Conservation (phyloP, 2,329 filamentous ascomycete genomes). For the Penicillium sp. region DNA sequence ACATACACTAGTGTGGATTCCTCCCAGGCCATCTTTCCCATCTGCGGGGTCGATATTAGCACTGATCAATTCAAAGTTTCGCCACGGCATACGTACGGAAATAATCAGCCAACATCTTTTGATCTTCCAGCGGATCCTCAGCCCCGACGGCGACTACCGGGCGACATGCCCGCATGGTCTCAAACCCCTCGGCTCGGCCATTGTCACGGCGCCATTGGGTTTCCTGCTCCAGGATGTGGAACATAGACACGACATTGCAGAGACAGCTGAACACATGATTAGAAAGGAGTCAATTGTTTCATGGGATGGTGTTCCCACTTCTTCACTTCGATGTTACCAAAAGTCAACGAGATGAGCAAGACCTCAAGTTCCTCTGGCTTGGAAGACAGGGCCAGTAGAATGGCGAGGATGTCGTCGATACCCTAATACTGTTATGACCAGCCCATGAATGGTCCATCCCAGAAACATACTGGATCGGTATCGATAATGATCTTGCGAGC, state of each 20-base stretch:
- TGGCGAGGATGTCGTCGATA: slow-evolving; percentile 83
- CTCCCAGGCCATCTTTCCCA: slow-evolving; percentile 68
- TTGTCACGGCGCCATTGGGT: slow-evolving; percentile 70
- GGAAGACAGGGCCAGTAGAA: slow-evolving; percentile 78
- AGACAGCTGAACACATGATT: slow-evolving; percentile 57
- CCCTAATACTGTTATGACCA: slow-evolving; percentile 43
- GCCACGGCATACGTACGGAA: slow-evolving; percentile 60
- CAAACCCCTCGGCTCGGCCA: slow-evolving; percentile 64
- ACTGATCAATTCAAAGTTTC: neutral
- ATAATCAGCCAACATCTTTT: slow-evolving; percentile 72
- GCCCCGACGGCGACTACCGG: slow-evolving; percentile 83
- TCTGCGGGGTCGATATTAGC: slow-evolving; percentile 45
- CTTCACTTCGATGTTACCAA: slow-evolving; percentile 84
- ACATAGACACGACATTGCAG: slow-evolving; percentile 80
- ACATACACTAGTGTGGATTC: slow-evolving; percentile 56
- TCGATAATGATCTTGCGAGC: slow-evolving; percentile 82
- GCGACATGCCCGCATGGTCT: slow-evolving; percentile 63
- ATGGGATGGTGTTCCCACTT: slow-evolving; percentile 51
- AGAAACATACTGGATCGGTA: slow-evolving; percentile 68
- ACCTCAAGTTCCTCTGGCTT: slow-evolving; percentile 80
- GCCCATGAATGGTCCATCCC: neutral
- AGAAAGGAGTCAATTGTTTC: neutral
- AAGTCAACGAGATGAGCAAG: slow-evolving; percentile 78
- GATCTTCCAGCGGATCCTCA: slow-evolving; percentile 76
- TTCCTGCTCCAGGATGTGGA: slow-evolving; percentile 88